Evolutionary conservation across 2,329 filamentous ascomycete species (phyloP).

Genomic region (Macroventuria anomochaeta): DNA sequence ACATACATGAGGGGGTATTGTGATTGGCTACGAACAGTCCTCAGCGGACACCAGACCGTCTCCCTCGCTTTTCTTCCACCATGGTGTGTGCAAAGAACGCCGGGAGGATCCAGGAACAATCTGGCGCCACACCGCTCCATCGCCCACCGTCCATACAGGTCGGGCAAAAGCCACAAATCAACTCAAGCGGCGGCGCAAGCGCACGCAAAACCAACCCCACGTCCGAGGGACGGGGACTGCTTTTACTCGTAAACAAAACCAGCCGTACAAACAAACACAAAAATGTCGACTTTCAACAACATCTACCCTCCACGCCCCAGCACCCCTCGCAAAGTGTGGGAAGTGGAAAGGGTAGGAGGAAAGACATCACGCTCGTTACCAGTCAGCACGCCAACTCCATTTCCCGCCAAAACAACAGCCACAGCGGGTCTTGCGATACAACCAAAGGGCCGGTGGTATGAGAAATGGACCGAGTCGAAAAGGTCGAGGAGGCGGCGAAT

Average conservation of each 20-base stretch:
- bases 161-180: slow-evolving; percentile 45
- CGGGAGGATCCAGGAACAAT: slow-evolving; percentile 17
- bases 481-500: slow-evolving; percentile 39
- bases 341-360: slow-evolving; percentile 35
- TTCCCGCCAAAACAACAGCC: slow-evolving; percentile 45
- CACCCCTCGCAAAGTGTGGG: slow-evolving; percentile 9
- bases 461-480: slow-evolving; percentile 27
- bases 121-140: slow-evolving; percentile 19
- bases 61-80: slow-evolving; percentile 28
- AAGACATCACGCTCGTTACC: slow-evolving; percentile 52
- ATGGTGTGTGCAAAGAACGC: slow-evolving; percentile 2
- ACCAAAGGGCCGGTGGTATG: slow-evolving; percentile 41
- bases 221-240: slow-evolving; percentile 50
- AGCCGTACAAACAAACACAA: slow-evolving; percentile 44
- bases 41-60: slow-evolving; percentile 27
- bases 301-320: slow-evolving; percentile 11
- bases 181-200: slow-evolving; percentile 42
- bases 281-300: slow-evolving; percentile 47
- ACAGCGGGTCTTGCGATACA: slow-evolving; percentile 48
- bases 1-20: slow-evolving; percentile 29
- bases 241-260: slow-evolving; percentile 33
- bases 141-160: slow-evolving; percentile 25
- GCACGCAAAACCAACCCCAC: slow-evolving; percentile 49
- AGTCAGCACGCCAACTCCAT: slow-evolving; percentile 45
- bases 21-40: slow-evolving; percentile 37